Evolutionary conservation across 768 basidiomycete genomes (phyloP).

Genomic region (Roridomyces roridus): DNA sequence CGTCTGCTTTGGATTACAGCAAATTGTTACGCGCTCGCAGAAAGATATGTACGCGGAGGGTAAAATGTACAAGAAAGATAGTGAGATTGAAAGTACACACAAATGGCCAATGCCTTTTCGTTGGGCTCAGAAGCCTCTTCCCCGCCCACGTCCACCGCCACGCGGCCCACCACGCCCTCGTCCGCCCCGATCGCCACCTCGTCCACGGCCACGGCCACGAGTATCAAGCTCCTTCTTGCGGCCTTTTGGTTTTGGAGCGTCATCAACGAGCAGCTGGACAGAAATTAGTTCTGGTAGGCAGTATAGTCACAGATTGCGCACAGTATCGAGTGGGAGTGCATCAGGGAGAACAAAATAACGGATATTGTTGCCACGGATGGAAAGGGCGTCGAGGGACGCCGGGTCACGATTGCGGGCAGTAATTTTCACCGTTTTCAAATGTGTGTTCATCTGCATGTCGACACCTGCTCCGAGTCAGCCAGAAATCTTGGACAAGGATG

Average conservation of each 20-base stretch:
- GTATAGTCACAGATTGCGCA: neutral
- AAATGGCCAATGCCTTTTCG: too few relatives aligned
- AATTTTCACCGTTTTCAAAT: conserved; percentile 97
- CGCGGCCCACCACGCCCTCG: conserved; percentile 57
- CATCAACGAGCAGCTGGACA: conserved; percentile 81
- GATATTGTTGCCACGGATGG: conserved; percentile 96
- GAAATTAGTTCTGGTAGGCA: neutral
- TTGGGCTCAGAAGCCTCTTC: conserved; percentile 35
- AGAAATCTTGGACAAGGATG: conserved; percentile 1
- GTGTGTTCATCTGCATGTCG: conserved; percentile 99
- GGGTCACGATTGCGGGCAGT: conserved; percentile 92
- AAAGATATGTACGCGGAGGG: neutral
- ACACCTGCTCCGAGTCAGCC: conserved; percentile 65
- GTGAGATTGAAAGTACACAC: neutral
- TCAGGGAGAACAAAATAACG: conserved; percentile 98
- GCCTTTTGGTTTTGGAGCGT: conserved; percentile 94
- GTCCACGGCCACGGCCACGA: conserved; percentile 51
- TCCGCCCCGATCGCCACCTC: conserved; percentile 32
- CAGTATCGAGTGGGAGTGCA: conserved; percentile 91
- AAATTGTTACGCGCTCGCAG: too few relatives aligned
- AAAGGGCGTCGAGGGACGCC: conserved; percentile 83
- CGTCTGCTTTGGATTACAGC: too few relatives aligned
- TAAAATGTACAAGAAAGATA: neutral
- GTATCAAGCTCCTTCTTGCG: conserved; percentile 81
- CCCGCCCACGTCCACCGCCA: conserved; percentile 56